Evolutionary conservation across 129 eudicot genomes (phyloP).

Genomic region (Arctium lappa): DNA sequence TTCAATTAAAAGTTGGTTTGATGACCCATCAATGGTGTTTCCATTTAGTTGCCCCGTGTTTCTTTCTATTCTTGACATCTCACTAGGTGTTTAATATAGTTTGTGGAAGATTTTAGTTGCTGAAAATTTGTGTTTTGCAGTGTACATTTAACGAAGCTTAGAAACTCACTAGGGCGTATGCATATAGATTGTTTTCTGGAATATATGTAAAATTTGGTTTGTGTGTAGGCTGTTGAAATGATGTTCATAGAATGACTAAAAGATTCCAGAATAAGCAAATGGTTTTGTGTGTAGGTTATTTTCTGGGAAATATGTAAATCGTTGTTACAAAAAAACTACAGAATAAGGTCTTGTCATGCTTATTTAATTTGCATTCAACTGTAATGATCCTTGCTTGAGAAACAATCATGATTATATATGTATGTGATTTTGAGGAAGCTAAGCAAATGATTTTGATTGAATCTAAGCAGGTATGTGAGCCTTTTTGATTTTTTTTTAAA

Average conservation of each 20-base stretch:
- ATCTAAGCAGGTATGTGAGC: no score
- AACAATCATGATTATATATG: background rate
- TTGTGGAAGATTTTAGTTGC: slow-evolving; percentile 27
- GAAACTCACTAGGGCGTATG: slow-evolving; percentile 9
- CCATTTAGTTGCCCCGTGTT: slow-evolving; percentile 20
- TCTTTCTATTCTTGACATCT: slow-evolving; percentile 11
- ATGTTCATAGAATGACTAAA: no score
- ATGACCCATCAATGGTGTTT: background rate
- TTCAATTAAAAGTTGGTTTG: no score
- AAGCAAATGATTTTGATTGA: no score
- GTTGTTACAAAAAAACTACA: background rate
- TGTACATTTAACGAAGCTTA: slow-evolving; percentile 51
- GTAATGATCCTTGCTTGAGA: background rate
- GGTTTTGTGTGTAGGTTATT: no score
- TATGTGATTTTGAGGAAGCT: no score
- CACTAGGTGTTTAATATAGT: slow-evolving; percentile 28
- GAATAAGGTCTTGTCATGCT: background rate
- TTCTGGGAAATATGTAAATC: background rate
- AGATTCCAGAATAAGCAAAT: no score
- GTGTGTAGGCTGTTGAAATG: background rate
- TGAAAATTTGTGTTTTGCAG: slow-evolving; percentile 20
- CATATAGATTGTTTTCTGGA: slow-evolving; percentile 29
- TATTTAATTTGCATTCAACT: background rate
- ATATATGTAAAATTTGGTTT: background rate
- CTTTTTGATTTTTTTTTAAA: background rate